phyloP scores from a whole-genome alignment of 345 rosid species.

The Lumnitzera littorea region DNA sequence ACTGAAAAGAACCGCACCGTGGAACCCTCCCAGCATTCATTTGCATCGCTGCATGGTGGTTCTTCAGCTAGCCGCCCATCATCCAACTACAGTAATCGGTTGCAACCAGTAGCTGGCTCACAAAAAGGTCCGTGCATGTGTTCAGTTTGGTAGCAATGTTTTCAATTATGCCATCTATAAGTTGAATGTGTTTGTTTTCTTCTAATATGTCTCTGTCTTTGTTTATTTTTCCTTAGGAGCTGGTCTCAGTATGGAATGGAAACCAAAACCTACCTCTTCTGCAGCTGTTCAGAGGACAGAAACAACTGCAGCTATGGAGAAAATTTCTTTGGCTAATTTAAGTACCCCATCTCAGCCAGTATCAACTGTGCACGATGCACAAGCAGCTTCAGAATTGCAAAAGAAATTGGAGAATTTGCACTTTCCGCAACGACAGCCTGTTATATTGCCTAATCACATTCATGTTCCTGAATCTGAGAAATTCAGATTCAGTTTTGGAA shows the following conservation, averaged over 20 bases:
- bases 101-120: conserved; percentile 52
- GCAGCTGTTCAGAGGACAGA: conserved; percentile 44
- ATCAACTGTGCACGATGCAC: conserved; percentile 35
- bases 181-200: neutral
- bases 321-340: conserved; percentile 38
- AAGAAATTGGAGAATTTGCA: conserved; percentile 65
- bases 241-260: conserved; percentile 79
- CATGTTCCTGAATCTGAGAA: conserved; percentile 94
- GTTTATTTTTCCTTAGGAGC: conserved; percentile 22
- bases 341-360: conserved; percentile 25
- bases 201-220: conserved; percentile 14
- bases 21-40: conserved; percentile 47
- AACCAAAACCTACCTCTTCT: conserved; percentile 63
- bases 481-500: conserved; percentile 86
- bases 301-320: conserved; percentile 38
- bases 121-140: conserved; percentile 46
- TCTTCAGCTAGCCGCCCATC: conserved; percentile 67
- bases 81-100: conserved; percentile 61
- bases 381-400: conserved; percentile 57
- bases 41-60: conserved; percentile 42
- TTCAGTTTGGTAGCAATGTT: too few species aligned
- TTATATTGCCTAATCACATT: conserved; percentile 84
- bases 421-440: conserved; percentile 76
- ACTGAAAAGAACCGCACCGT: conserved; percentile 36
- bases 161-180: neutral